These are phyloP conservation scores for Pseudonitzschia pungens DNA, from an alignment of 108 stramenopile genomes.

Conservation along the genomic window DNA sequence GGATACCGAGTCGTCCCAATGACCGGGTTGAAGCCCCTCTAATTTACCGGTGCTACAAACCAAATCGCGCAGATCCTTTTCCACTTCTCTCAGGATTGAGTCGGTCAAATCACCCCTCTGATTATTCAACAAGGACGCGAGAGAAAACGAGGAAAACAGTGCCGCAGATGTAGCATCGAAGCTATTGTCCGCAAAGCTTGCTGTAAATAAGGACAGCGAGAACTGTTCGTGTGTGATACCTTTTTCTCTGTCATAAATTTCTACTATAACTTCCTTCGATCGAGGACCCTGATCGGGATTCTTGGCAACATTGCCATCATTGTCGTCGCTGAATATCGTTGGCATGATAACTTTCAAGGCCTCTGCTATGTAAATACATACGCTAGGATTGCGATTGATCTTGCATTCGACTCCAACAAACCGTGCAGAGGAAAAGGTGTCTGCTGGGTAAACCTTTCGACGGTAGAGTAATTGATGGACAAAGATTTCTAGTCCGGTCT, in stretches of 20 bases:
- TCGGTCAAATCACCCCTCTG: neutral
- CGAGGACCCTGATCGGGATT: neutral
- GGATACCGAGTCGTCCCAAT: constrained; percentile 17
- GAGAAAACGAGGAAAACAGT: neutral
- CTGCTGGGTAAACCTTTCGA: constrained; percentile 49
- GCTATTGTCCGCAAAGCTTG: neutral
- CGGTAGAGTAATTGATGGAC: constrained; percentile 42
- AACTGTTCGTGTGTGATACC: constrained; percentile 24
- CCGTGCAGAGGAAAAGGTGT: constrained; percentile 32
- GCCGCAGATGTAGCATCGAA: neutral
- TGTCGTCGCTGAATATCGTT: constrained; percentile 22
- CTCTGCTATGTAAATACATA: constrained; percentile 51
- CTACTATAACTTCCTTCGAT: constrained; percentile 26
- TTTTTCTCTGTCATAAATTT: constrained; percentile 23
- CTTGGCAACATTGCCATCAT: neutral
- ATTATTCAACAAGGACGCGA: neutral
- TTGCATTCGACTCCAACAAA: constrained; percentile 45
- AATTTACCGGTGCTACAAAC: constrained; percentile 19
- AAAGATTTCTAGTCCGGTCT: constrained; percentile 33
- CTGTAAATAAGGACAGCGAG: neutral
- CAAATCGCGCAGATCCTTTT: constrained; percentile 37
- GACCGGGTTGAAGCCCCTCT: neutral
- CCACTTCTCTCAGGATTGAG: constrained; percentile 6
- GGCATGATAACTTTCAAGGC: constrained; percentile 37
- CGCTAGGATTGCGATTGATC: constrained; percentile 46